Evolutionary conservation across 768 basidiomycete genomes (phyloP).

Genomic region (Pulveroboletus sp.): DNA sequence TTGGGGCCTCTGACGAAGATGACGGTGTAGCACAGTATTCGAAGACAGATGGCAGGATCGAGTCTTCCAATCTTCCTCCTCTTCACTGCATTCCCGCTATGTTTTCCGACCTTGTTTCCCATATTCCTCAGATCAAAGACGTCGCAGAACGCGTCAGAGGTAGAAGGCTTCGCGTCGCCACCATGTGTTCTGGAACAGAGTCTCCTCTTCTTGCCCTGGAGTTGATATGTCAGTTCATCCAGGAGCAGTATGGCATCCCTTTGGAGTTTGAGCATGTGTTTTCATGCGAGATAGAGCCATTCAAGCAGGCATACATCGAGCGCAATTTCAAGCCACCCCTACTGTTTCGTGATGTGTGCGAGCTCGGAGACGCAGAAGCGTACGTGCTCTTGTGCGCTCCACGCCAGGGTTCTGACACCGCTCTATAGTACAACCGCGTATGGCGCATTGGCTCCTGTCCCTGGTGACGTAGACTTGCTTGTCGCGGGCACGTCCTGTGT

Average conservation of each 20-base stretch:
- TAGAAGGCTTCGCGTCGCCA: conserved; percentile 86
- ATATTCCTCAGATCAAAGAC: conserved; percentile 57
- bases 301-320: conserved; percentile 97
- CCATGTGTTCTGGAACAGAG: conserved; percentile 97
- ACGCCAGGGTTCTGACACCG: background rate
- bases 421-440: conserved; percentile 80
- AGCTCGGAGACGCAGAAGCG: conserved; percentile 76
- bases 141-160: conserved; percentile 67
- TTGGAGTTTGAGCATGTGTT: conserved; percentile 88
- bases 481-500: conserved; percentile 96
- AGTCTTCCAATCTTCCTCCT: conserved; percentile 69
- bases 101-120: conserved; percentile 69
- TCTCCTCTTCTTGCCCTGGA: conserved; percentile 89
- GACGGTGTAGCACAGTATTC: conserved; percentile 31
- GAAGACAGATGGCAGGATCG: conserved; percentile 37
- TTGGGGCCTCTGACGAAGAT: conserved; percentile 28
- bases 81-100: conserved; percentile 68
- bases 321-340: conserved; percentile 91
- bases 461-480: conserved; percentile 85
- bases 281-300: conserved; percentile 95
- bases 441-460: conserved; percentile 78
- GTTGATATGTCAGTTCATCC: conserved; percentile 71
- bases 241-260: conserved; percentile 57
- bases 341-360: conserved; percentile 91
- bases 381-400: conserved; percentile 34